A percentile compares a stretch with the other conserved stretches of the same genome.
Conservation (phyloP, 176 grass and related monocot genomes). For the Oryza meridionalis region DNA sequence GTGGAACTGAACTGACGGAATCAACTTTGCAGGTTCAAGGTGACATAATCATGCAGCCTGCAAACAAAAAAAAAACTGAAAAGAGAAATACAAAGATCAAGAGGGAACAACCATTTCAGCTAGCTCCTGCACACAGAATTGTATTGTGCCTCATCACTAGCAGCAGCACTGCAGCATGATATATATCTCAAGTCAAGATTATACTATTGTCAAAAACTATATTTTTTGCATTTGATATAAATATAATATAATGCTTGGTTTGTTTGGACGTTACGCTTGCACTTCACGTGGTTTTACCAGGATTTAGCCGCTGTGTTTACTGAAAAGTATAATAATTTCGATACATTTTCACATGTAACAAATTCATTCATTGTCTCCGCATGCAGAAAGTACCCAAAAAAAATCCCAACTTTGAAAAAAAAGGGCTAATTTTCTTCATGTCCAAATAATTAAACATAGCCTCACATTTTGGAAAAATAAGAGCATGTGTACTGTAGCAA, state of each 20-base stretch:
- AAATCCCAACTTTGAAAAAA: background rate
- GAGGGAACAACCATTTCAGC: background rate
- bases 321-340: background rate
- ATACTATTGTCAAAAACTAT: background rate
- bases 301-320: background rate
- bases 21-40: background rate
- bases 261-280: background rate
- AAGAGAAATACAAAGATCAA: background rate
- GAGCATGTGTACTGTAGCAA: background rate
- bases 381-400: background rate
- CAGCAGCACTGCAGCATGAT: background rate
- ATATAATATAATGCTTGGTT: background rate
- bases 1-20: background rate
- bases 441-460: background rate
- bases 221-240: background rate
- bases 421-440: background rate
- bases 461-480: background rate
- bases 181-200: background rate
- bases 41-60: background rate
- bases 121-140: background rate
- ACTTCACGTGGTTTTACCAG: background rate
- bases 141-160: background rate
- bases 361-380: background rate
- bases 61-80: background rate
- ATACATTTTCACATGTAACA: background rate